Percentiles rank a stretch among this genome's conserved stretches.
Conservation (phyloP, 306 rosid genomes). For the Cucurbita argyrosperma region DNA sequence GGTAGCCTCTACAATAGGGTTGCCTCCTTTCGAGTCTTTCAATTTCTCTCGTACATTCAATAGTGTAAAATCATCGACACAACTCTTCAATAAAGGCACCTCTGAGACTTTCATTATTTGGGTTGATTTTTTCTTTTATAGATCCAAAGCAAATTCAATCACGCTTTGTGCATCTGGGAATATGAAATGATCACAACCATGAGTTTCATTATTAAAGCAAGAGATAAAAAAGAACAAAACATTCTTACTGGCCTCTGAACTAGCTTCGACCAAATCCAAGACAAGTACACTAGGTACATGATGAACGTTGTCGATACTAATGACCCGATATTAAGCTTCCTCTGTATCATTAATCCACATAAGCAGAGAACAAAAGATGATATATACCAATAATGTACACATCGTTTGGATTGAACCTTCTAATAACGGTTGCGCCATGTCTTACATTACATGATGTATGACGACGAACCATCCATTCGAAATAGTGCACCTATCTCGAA, state of each 20-base stretch:
- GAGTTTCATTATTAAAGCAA: not conserved
- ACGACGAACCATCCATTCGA: constrained; percentile 2
- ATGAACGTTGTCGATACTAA: too few relatives aligned
- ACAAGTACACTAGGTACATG: not conserved
- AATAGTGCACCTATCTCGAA: not conserved
- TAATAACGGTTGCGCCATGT: not conserved
- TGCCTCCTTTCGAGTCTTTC: not conserved
- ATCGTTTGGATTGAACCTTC: not conserved
- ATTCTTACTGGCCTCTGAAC: not conserved
- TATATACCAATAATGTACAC: constrained; percentile 4
- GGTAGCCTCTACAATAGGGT: too few relatives aligned
- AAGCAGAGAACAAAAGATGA: not conserved
- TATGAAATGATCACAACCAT: not conserved
- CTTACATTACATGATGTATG: not conserved
- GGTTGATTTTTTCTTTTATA: not conserved
- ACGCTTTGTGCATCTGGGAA: not conserved
- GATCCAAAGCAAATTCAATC: not conserved
- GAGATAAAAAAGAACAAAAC: not conserved
- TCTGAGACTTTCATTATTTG: not conserved
- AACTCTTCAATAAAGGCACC: too few relatives aligned
- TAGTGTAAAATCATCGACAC: not conserved
- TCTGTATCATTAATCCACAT: not conserved
- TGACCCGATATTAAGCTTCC: not conserved
- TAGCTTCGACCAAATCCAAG: not conserved
- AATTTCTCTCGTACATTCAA: not conserved